phyloP scores from a whole-genome alignment of 2,329 filamentous ascomycete genomes.

The Sporothrix inflata region DNA sequence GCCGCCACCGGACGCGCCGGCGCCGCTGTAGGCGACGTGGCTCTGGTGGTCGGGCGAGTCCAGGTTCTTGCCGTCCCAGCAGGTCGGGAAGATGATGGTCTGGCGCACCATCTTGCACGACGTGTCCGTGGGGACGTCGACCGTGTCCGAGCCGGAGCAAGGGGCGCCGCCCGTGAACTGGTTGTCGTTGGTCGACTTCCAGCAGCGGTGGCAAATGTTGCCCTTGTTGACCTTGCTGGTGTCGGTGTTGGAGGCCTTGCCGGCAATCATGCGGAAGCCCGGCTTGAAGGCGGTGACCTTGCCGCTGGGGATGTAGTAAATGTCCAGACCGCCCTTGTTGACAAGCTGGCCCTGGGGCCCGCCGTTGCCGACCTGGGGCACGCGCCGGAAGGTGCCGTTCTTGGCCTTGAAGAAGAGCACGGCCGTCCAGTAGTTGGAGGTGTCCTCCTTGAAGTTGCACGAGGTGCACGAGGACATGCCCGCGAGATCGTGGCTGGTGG shows the following conservation, averaged over 20 bases:
- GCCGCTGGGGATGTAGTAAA: slow-evolving; percentile 51
- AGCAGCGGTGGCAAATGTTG: slow-evolving; percentile 54
- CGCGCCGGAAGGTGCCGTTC: slow-evolving; percentile 50
- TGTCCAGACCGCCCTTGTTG: slow-evolving; percentile 50
- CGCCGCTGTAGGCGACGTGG: slow-evolving; percentile 45
- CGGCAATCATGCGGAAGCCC: slow-evolving; percentile 53
- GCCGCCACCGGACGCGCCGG: slow-evolving; percentile 52
- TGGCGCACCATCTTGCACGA: slow-evolving; percentile 42
- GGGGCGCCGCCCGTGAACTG: slow-evolving; percentile 54
- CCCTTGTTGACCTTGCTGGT: slow-evolving; percentile 44
- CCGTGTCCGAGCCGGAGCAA: slow-evolving; percentile 54
- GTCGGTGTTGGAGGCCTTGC: slow-evolving; percentile 49
- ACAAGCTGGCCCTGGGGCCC: slow-evolving; percentile 49
- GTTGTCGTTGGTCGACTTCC: slow-evolving; percentile 51
- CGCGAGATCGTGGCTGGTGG: slow-evolving; percentile 42
- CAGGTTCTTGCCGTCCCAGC: slow-evolving; percentile 54
- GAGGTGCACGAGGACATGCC: slow-evolving; percentile 47
- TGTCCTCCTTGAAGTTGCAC: slow-evolving; percentile 49
- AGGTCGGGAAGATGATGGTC: slow-evolving; percentile 51
- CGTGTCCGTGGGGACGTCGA: slow-evolving; percentile 48
- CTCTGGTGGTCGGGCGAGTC: slow-evolving; percentile 49
- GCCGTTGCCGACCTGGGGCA: slow-evolving; percentile 50
- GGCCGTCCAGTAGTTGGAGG: slow-evolving; percentile 53
- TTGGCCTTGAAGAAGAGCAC: slow-evolving; percentile 51
- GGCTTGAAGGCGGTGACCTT: slow-evolving; percentile 49